Evolutionary conservation across 176 grass and related monocot genomes (phyloP), one percentile per base, ranked within the genome.

Genomic region (Guadua angustifolia): DNA sequence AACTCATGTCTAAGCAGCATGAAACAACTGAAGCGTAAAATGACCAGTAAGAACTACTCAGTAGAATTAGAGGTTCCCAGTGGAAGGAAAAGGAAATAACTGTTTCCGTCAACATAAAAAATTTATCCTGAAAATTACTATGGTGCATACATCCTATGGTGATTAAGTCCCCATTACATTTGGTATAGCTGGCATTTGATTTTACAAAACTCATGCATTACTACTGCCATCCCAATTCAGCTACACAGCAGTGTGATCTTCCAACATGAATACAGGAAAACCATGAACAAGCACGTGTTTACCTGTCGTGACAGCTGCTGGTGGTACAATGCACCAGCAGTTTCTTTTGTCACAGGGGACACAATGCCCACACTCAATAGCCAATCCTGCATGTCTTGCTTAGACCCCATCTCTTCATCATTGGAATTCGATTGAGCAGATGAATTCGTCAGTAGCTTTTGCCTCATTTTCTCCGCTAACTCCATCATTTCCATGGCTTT

Each of bases 401-500:
- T 99, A 70, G 96, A 95, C 5, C 84, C 93, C 91, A 96, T 87
- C 74, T 96, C 97, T 82, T 96, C 97, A 79, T 99, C 93, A 84
- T 86, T 89, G 24, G 93, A 81, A 87, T 89, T 98, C 32, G 75
- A 53, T 83, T 94, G 89, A 50, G 78, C 21, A 72, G 73, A 91
- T 19, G 86, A 84, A 51, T 91, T 92, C 25, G 81, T 88, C 74
- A 99, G 78, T 78, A 99, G 82, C 81, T 99, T 99, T 63, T 90
- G 88, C 71, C 93, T 89, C 97, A 99, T 96, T 79, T 89, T 96
- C 81, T 99, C 97, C 38, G 93, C 97, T 36, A 99, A 60, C 55
- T 99, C 93, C 80, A 99, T 94, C 97, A 99, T 99, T 43, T 99
- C 97, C 93, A 96, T 99, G 73, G 97, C 97, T 92, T 99, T 96